Evolutionary conservation across 176 grass and related monocot species (phyloP).

Genomic region (Lolium rigidum): DNA sequence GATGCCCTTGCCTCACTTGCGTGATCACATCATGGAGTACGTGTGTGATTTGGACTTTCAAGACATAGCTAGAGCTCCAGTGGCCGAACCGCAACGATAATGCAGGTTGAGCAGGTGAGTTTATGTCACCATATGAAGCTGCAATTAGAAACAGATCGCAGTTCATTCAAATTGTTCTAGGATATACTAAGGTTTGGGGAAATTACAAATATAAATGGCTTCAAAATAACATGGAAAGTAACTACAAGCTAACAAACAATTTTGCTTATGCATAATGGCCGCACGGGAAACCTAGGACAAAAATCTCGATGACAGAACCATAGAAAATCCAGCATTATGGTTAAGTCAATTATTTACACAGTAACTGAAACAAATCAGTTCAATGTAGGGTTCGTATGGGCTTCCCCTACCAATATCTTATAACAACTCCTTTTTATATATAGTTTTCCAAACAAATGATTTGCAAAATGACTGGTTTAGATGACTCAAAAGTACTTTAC

Average conservation of each 20-base stretch:
- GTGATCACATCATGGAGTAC: neutral
- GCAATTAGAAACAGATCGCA: constrained; percentile 24
- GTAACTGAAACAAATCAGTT: neutral
- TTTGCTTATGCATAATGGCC: neutral
- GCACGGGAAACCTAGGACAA: neutral
- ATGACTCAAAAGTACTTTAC: constrained; percentile 4
- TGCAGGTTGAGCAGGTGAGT: neutral
- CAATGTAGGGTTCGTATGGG: neutral
- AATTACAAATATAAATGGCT: neutral
- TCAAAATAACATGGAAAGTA: neutral
- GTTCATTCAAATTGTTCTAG: constrained; percentile 18
- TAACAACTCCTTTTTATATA: neutral
- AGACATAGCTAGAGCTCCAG: constrained; percentile 5
- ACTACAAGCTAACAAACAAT: constrained; percentile 14
- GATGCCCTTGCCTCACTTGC: neutral
- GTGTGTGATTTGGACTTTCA: neutral
- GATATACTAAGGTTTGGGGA: neutral
- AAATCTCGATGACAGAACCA: neutral
- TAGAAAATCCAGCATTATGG: neutral
- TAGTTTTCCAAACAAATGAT: neutral
- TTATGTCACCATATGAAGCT: constrained; percentile 18
- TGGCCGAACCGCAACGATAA: neutral
- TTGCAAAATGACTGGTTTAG: constrained; percentile 9
- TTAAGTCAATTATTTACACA: too few relatives aligned
- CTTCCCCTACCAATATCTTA: neutral